A percentile compares a stretch with the other conserved stretches of the same genome.
phyloP scores from a whole-genome alignment of 805 yeast species.

The Teunomyces atbi region DNA sequence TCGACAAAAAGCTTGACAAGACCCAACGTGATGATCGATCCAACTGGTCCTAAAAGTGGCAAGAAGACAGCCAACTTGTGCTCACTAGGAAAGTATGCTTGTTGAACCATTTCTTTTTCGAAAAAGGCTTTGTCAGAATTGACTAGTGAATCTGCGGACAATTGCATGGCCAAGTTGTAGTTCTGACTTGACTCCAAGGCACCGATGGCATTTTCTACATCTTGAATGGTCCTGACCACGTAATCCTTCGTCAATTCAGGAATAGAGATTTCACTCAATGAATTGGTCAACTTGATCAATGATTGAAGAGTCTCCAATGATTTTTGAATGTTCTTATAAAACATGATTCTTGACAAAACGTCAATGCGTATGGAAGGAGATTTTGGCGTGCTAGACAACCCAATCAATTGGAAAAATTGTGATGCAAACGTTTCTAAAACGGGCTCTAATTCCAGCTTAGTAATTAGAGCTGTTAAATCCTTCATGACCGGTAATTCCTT shows the following conservation, averaged over 20 bases:
- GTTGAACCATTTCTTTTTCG: conserved; percentile 93
- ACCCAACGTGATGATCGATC: conserved; percentile 60
- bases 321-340: conserved; percentile 55
- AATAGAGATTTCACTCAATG: conserved; percentile 77
- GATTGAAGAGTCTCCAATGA: conserved; percentile 73
- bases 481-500: conserved; percentile 22
- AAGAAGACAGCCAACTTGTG: conserved; percentile 92
- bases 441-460: conserved; percentile 48
- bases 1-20: conserved; percentile 47
- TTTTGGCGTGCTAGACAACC: conserved; percentile 58
- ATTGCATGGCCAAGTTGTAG: conserved; percentile 29
- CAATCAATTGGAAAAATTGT: conserved; percentile 72
- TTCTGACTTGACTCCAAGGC: conserved; percentile 23
- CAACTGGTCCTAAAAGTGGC: conserved; percentile 85
- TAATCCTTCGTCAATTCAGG: conserved; percentile 67
- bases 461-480: conserved; percentile 24
- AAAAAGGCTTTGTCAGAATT: conserved; percentile 79
- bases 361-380: conserved; percentile 66
- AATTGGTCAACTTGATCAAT: conserved; percentile 62
- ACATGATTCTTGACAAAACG: conserved; percentile 57
- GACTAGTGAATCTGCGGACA: conserved; percentile 54
- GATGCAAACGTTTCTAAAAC: conserved; percentile 68
- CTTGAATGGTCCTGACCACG: conserved; percentile 50
- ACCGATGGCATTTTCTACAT: conserved; percentile 37
- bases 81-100: conserved; percentile 91